These are phyloP conservation scores for Stellera chamaejasme DNA, from an alignment of 345 rosid species.

Conservation along the genomic window DNA sequence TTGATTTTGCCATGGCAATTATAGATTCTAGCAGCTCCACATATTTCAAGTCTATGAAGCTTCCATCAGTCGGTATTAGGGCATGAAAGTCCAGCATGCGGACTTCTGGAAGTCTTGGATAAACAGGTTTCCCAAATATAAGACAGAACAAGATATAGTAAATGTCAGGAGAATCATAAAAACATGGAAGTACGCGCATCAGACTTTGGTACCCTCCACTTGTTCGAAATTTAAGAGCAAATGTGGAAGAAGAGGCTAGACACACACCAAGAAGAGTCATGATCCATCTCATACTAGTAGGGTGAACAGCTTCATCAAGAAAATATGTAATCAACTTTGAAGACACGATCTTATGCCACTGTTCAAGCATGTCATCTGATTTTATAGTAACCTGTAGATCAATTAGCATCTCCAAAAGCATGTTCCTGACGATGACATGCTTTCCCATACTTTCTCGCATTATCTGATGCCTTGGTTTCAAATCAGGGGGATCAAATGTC, in stretches of 20 bases:
- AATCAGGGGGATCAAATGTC: conserved; percentile 90
- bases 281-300: conserved; percentile 98
- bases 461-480: conserved; percentile 50
- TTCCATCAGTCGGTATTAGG: conserved; percentile 73
- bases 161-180: conserved; percentile 91
- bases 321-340: conserved; percentile 88
- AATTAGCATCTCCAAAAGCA: conserved; percentile 93
- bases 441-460: conserved; percentile 87
- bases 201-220: conserved; percentile 90
- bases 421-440: conserved; percentile 90
- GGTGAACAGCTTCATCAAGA: conserved; percentile 96
- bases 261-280: conserved; percentile 93
- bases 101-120: conserved; percentile 92
- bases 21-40: conserved; percentile 83
- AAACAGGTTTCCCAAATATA: conserved; percentile 81
- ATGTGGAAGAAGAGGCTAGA: conserved; percentile 84
- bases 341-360: conserved; percentile 93
- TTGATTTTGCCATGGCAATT: conserved; percentile 79
- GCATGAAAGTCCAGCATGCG: conserved; percentile 98
- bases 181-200: conserved; percentile 72
- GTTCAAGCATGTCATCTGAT: conserved; percentile 88
- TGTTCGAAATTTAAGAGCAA: conserved; percentile 74
- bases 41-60: conserved; percentile 62
- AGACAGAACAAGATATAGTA: conserved; percentile 85
- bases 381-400: conserved; percentile 91